These are phyloP conservation scores for Martensiomyces pterosporus DNA, from an alignment of 192 early-diverging fungal genomes.

Conservation along the genomic window DNA sequence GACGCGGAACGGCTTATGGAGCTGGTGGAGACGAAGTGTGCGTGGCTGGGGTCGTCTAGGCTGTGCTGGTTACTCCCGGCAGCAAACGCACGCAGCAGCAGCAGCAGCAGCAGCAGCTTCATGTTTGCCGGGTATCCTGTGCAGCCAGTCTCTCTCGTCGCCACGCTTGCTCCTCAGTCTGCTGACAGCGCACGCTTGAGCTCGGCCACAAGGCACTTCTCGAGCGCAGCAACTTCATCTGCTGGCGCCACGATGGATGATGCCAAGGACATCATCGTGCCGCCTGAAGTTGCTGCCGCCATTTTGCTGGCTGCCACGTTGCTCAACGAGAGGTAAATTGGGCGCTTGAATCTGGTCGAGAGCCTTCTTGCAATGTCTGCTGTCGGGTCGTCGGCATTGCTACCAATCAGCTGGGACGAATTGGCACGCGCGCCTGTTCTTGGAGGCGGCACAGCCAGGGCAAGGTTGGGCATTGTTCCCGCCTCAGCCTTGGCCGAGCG, in stretches of 20 bases:
- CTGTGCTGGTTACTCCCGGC: too few relatives aligned
- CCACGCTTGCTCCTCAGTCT: too few relatives aligned
- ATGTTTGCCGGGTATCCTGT: too few relatives aligned
- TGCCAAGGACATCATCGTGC: slow-evolving; percentile 13
- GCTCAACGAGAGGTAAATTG: slow-evolving; percentile 33
- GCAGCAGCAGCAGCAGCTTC: too few relatives aligned
- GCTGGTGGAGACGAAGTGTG: too few relatives aligned
- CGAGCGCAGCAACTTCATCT: slow-evolving; percentile 28
- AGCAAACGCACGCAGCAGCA: too few relatives aligned
- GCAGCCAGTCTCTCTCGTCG: too few relatives aligned
- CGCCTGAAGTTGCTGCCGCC: neutral
- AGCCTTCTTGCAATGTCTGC: slow-evolving; percentile 30
- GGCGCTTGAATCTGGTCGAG: slow-evolving; percentile 33
- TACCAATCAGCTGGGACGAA: slow-evolving; percentile 30
- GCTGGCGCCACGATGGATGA: slow-evolving; percentile 10
- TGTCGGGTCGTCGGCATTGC: slow-evolving; percentile 31
- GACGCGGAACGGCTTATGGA: too few relatives aligned
- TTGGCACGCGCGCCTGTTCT: slow-evolving; percentile 10
- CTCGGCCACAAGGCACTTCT: slow-evolving; percentile 34
- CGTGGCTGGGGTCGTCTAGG: too few relatives aligned
- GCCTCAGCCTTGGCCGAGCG: neutral
- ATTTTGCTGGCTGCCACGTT: slow-evolving; percentile 10
- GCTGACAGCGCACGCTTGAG: slow-evolving; percentile 13
- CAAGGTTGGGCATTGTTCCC: slow-evolving; percentile 27
- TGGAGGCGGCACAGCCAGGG: slow-evolving; percentile 32